Evolutionary conservation across 768 basidiomycete genomes (phyloP).

Genomic region (Amylocystis lapponica): DNA sequence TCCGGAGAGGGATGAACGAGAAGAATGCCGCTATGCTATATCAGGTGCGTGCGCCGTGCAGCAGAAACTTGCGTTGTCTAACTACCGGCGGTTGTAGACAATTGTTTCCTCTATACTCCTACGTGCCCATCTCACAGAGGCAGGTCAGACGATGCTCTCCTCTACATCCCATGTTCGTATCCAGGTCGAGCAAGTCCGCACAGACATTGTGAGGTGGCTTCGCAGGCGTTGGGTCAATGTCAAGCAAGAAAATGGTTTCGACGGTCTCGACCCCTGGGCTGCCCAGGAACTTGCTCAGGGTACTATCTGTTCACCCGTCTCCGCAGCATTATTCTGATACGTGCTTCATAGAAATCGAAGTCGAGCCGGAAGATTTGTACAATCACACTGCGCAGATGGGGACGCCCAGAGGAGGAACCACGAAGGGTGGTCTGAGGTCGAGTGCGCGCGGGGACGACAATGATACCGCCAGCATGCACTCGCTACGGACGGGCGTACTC

Average conservation of each 20-base stretch:
- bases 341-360: constrained; percentile 61
- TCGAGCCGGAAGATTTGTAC: constrained; percentile 69
- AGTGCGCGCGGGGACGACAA: constrained; percentile 25
- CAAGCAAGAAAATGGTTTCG: constrained; percentile 75
- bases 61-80: neutral
- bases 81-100: constrained; percentile 34
- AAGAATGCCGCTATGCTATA: constrained; percentile 65
- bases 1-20: constrained; percentile 58
- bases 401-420: constrained; percentile 12
- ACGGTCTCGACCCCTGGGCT: constrained; percentile 78
- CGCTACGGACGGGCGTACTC: constrained; percentile 39
- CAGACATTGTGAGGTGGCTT: constrained; percentile 69
- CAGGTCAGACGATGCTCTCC: constrained; percentile 55
- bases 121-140: constrained; percentile 55
- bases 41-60: constrained; percentile 45
- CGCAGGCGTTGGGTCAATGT: constrained; percentile 73
- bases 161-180: constrained; percentile 65
- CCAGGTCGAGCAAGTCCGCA: constrained; percentile 65
- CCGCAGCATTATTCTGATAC: neutral
- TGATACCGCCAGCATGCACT: constrained; percentile 40
- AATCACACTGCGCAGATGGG: constrained; percentile 33
- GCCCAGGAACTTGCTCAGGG: constrained; percentile 83
- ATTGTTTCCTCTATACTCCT: constrained; percentile 71
- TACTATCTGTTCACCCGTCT: constrained; percentile 21
- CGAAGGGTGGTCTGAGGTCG: constrained; percentile 16